phyloP scores from a whole-genome alignment of 1,139 yeast genomes.

The Saccharomyces hybrid region DNA sequence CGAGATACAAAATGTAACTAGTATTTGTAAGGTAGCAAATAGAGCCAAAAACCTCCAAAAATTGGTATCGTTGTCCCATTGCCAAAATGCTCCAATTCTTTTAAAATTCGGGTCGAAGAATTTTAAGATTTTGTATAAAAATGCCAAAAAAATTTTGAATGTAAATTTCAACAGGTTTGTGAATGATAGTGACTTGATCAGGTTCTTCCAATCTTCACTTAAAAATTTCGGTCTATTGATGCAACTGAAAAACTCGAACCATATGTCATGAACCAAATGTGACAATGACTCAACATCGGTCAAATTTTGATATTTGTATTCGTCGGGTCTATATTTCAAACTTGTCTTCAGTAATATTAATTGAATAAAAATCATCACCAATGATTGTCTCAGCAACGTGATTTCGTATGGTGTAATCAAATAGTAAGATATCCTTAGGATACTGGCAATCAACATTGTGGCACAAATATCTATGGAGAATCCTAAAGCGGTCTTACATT shows the following conservation, averaged over 20 bases:
- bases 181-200: constrained; percentile 14
- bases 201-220: constrained; percentile 23
- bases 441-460: constrained; percentile 76
- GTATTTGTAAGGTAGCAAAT: constrained; percentile 36
- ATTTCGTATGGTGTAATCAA: constrained; percentile 72
- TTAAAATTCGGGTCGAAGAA: constrained; percentile 63
- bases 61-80: constrained; percentile 56
- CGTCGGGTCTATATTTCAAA: constrained; percentile 46
- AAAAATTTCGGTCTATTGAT: constrained; percentile 12
- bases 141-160: constrained; percentile 24
- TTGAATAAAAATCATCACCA: constrained; percentile 74
- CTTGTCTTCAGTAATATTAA: constrained; percentile 54
- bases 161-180: constrained; percentile 19
- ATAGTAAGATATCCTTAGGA: constrained; percentile 67
- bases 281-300: constrained; percentile 25
- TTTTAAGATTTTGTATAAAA: constrained; percentile 37
- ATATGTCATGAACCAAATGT: constrained; percentile 25
- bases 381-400: constrained; percentile 64
- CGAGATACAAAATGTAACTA: constrained; percentile 26
- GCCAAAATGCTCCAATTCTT: constrained; percentile 73
- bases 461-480: constrained; percentile 86
- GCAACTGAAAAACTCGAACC: constrained; percentile 27
- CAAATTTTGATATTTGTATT: constrained; percentile 31
- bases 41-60: constrained; percentile 61
- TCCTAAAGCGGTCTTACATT: constrained; percentile 60